phyloP scores from a whole-genome alignment of 2,329 filamentous ascomycete species.

The Ceratocystis alfenasii region DNA sequence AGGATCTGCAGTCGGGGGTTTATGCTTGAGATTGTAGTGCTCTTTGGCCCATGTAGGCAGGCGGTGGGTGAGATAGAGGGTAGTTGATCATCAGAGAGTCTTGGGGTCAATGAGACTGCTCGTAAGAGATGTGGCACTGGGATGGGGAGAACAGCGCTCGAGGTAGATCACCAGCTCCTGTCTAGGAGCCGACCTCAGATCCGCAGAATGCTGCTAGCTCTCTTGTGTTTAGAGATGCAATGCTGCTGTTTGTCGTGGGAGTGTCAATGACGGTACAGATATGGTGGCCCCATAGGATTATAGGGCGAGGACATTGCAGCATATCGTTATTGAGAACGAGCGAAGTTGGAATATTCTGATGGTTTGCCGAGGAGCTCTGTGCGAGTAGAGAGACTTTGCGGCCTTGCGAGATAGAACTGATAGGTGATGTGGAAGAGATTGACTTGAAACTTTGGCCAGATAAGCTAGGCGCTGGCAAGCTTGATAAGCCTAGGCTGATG shows the following conservation, averaged over 20 bases:
- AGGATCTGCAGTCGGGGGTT: background rate
- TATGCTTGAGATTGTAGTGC: background rate
- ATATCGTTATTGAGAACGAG: background rate
- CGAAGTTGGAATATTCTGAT: background rate
- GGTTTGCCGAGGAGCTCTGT: background rate
- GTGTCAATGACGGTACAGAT: background rate
- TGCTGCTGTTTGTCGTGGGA: background rate
- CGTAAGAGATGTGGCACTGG: background rate
- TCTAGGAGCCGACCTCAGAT: slow-evolving; percentile 5
- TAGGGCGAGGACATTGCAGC: background rate
- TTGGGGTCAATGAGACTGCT: background rate
- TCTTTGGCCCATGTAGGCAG: background rate
- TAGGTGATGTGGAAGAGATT: slow-evolving; percentile 18
- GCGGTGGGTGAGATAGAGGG: background rate
- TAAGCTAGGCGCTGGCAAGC: slow-evolving; percentile 19
- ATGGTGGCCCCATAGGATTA: background rate
- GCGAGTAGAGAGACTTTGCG: slow-evolving; percentile 13
- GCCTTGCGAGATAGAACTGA: slow-evolving; percentile 21
- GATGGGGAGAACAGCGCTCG: too few relatives aligned
- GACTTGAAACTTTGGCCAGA: slow-evolving; percentile 8
- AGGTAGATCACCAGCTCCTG: too few relatives aligned
- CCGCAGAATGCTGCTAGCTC: slow-evolving; percentile 10
- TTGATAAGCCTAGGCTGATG: slow-evolving; percentile 13
- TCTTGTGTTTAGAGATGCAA: too few relatives aligned
- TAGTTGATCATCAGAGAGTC: background rate